A percentile compares a stretch with the other conserved stretches of the same genome.
Conservation (phyloP, 2,329 filamentous ascomycete species). For the Colletotrichum musae region DNA sequence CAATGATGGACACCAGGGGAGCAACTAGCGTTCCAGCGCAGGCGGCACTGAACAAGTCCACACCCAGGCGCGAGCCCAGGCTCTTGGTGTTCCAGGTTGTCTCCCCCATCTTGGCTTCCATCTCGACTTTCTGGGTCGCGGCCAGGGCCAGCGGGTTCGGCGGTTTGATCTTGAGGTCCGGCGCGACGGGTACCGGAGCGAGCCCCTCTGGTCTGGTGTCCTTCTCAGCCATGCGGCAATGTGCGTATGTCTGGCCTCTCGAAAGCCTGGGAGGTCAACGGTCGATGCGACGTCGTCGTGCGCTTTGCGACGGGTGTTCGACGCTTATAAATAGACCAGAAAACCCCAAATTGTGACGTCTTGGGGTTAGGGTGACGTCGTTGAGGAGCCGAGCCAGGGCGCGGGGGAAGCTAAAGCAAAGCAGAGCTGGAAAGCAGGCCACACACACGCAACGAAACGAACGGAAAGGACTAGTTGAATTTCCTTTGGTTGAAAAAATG, state of each 20-base stretch:
- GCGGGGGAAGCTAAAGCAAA: slow-evolving; percentile 17
- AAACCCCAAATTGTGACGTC: slow-evolving; percentile 28
- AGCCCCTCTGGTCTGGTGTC: slow-evolving; percentile 36
- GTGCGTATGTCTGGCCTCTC: neutral
- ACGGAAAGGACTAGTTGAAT: neutral
- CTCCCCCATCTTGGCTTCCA: slow-evolving; percentile 39
- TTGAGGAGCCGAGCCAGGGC: neutral
- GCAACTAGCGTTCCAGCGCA: slow-evolving; percentile 83
- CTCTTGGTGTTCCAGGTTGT: slow-evolving; percentile 81
- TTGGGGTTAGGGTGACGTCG: slow-evolving; percentile 33
- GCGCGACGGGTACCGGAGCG: slow-evolving; percentile 29
- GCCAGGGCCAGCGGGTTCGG: slow-evolving; percentile 54
- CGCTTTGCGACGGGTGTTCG: slow-evolving; percentile 30
- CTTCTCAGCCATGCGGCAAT: slow-evolving; percentile 34
- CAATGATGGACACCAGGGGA: slow-evolving; percentile 89
- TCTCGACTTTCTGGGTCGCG: slow-evolving; percentile 38
- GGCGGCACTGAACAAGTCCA: slow-evolving; percentile 78
- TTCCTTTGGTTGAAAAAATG: neutral
- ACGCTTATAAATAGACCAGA: slow-evolving; percentile 4
- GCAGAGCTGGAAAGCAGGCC: neutral
- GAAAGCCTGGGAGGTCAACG: neutral
- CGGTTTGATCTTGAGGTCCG: slow-evolving; percentile 38
- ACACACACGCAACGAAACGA: slow-evolving; percentile 12
- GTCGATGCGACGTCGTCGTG: slow-evolving; percentile 2
- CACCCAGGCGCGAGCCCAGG: slow-evolving; percentile 75